These are phyloP conservation scores for Apophysomyces ossiformis DNA, from an alignment of 371 early-diverging fungal genomes.

Conservation along the genomic window DNA sequence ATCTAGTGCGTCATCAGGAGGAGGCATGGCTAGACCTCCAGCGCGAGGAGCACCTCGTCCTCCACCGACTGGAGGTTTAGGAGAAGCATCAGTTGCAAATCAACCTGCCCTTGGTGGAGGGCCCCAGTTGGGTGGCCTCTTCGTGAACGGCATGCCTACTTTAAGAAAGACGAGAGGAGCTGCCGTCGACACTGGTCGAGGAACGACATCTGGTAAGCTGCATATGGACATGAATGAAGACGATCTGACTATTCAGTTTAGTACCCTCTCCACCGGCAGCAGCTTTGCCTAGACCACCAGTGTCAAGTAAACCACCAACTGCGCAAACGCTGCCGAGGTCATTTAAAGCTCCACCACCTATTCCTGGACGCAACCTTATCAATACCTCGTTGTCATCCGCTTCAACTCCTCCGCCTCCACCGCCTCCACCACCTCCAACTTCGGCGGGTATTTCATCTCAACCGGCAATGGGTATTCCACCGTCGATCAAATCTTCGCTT, in stretches of 20 bases:
- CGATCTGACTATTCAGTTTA: neutral
- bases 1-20: slow-evolving; percentile 19
- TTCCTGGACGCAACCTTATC: slow-evolving; percentile 27
- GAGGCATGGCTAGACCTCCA: slow-evolving; percentile 33
- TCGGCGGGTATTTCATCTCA: slow-evolving; percentile 27
- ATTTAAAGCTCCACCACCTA: slow-evolving; percentile 47
- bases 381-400: slow-evolving; percentile 4
- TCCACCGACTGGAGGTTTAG: slow-evolving; percentile 39
- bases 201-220: slow-evolving; percentile 12
- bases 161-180: slow-evolving; percentile 59
- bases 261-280: slow-evolving; percentile 27
- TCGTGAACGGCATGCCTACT: slow-evolving; percentile 72
- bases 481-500: slow-evolving; percentile 25
- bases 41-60: too few relatives aligned
- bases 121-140: slow-evolving; percentile 61
- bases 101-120: slow-evolving; percentile 33
- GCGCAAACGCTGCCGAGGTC: slow-evolving; percentile 41
- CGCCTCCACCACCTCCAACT: slow-evolving; percentile 17
- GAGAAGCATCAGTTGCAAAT: slow-evolving; percentile 22
- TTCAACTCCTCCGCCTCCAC: slow-evolving; percentile 29
- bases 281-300: slow-evolving; percentile 19
- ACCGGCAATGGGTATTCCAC: slow-evolving; percentile 30
- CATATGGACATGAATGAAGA: neutral
- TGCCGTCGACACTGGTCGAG: slow-evolving; percentile 42
- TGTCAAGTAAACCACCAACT: slow-evolving; percentile 20